Conservation (phyloP, 257 asterid species). For the Leptodermis oblonga region DNA sequence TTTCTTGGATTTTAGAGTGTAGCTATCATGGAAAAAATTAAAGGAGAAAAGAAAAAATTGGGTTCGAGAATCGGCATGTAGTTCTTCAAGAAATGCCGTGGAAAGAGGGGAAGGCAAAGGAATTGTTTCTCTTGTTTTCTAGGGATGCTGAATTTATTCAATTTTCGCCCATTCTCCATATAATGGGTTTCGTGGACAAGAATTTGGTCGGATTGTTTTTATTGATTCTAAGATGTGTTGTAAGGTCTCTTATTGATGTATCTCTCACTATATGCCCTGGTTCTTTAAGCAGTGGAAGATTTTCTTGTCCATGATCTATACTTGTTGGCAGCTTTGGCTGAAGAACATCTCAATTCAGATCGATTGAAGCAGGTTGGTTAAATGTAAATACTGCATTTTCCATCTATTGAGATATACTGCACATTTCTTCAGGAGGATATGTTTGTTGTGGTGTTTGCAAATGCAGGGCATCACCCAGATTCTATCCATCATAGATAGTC, state of each 20-base stretch:
- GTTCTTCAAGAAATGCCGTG: not conserved
- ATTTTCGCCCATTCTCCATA: too few relatives aligned
- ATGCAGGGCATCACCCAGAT: slow-evolving; percentile 62
- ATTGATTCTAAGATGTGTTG: not conserved
- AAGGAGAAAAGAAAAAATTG: not conserved
- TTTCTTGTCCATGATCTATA: slow-evolving; percentile 61
- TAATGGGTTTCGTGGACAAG: too few relatives aligned
- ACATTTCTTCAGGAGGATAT: not conserved
- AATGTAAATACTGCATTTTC: not conserved
- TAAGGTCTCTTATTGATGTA: not conserved
- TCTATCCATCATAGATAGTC: slow-evolving; percentile 44
- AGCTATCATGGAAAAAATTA: not conserved
- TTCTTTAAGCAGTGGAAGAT: slow-evolving; percentile 56
- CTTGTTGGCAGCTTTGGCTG: slow-evolving; percentile 47
- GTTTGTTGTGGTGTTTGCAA: not conserved
- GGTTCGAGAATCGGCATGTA: not conserved
- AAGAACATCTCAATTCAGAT: slow-evolving; percentile 35
- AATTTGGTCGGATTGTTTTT: not conserved
- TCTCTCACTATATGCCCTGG: not conserved
- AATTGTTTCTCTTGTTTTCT: not conserved
- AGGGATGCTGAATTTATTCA: slow-evolving; percentile 3
- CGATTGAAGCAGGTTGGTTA: slow-evolving; percentile 56
- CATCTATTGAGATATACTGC: not conserved
- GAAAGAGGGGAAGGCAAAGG: not conserved
- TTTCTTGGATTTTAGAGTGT: not conserved